phyloP scores from a whole-genome alignment of 345 rosid species.

The Isatis tinctoria region DNA sequence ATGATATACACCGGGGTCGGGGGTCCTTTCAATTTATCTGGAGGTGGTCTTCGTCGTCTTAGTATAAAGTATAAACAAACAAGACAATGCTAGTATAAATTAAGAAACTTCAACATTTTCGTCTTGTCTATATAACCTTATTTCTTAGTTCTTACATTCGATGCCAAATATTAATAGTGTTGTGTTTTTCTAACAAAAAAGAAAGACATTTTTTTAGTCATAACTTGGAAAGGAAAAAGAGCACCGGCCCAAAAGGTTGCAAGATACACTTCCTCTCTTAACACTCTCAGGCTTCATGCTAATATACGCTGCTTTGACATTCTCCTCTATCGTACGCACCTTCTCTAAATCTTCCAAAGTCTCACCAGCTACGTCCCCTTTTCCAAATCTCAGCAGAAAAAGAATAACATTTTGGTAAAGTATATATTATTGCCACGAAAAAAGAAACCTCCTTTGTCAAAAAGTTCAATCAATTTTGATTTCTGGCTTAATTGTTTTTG shows the following conservation, averaged over 20 bases:
- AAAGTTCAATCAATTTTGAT: conserved; percentile 10
- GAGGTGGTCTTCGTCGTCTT: background rate
- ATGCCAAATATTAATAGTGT: background rate
- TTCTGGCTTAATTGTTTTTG: background rate
- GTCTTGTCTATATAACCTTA: background rate
- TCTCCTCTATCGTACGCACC: conserved; percentile 22
- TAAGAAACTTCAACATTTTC: background rate
- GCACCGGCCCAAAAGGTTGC: conserved; percentile 17
- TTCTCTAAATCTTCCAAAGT: conserved; percentile 18
- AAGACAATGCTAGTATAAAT: background rate
- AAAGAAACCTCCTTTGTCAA: conserved; percentile 18
- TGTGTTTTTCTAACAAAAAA: background rate
- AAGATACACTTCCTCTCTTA: conserved; percentile 21
- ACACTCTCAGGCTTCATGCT: conserved; percentile 36
- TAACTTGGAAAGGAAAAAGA: conserved; percentile 17
- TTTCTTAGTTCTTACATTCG: background rate
- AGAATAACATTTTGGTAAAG: background rate
- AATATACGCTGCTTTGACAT: conserved; percentile 47
- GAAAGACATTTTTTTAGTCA: background rate
- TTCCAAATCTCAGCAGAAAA: conserved; percentile 7
- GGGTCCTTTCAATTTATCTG: background rate
- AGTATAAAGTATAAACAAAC: background rate
- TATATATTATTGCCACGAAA: background rate
- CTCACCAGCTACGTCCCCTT: conserved; percentile 15
- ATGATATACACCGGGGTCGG: background rate